Percentiles rank a stretch among this genome's conserved stretches.
Evolutionary conservation across 331 rosid genomes (phyloP).

Genomic region (Acacia concinna): DNA sequence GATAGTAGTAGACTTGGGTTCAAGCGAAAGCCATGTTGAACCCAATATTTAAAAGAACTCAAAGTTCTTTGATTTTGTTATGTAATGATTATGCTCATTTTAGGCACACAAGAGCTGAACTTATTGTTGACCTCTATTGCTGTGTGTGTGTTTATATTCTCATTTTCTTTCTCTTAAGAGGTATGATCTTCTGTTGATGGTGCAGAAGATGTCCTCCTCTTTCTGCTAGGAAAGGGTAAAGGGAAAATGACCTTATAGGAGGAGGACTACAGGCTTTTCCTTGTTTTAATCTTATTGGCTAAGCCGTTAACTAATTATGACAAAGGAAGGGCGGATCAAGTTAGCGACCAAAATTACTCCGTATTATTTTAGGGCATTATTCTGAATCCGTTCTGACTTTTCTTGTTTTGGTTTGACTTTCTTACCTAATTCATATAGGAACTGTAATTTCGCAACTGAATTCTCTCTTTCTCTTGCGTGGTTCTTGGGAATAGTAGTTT

Average conservation of each 20-base stretch:
- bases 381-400: background rate
- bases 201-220: background rate
- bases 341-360: background rate
- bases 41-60: background rate
- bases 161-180: background rate
- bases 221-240: background rate
- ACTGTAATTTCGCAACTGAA: background rate
- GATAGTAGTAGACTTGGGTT: background rate
- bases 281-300: background rate
- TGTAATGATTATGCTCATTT: background rate
- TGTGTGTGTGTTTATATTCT: background rate
- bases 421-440: too few relatives aligned
- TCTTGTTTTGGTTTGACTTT: background rate
- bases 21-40: background rate
- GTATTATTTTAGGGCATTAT: background rate
- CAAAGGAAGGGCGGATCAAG: background rate
- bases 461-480: background rate
- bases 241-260: background rate
- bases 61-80: background rate
- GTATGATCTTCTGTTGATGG: background rate
- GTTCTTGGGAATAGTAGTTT: background rate
- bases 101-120: background rate
- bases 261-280: background rate
- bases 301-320: background rate
- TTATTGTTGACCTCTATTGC: background rate